Base-by-base conservation (phyloP, 495 filamentous ascomycete genomes). In the Terfezia claveryi region DNA sequence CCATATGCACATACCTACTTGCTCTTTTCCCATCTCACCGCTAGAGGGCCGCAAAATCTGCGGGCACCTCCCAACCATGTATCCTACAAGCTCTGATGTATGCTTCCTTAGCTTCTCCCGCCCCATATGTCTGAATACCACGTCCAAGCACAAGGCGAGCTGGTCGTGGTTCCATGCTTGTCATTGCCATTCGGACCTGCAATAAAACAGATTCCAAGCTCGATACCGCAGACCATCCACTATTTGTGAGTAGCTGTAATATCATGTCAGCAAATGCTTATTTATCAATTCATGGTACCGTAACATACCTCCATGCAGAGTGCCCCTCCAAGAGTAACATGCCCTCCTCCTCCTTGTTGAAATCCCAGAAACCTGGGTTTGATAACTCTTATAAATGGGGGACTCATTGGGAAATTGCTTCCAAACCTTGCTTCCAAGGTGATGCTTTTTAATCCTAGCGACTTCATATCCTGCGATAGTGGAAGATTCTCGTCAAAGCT, bases 341-440 rank as follows among this genome's bases (percentile, higher is more conserved):
- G 87, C 1, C 88, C 88, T 17, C 88, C 88, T 23, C 88, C 88
- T 10, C 87, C 85, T 6, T 69, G 46, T 49, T 66, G 62, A 64
- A 87, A 86, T 10, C 75, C 69, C 38, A 86, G 67, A 68, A 94
- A 92, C 8, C 81, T 79, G 0, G 88, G 88, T 11, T 82, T 76
- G 54, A 95, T 77, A 8, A 94, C 78, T 2, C 88, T 81, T 32
- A 94, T 74, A 60, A 94, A 93, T 0, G 88, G 88, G 4, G 88
- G 88, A 3, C 73, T 71, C 63, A 85, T 77, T 8, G 88, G 88
- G 59, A 77, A 94, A 36, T 80, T 69, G 8, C 74, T 66, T 9
- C 79, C 76, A 59, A 93, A 94, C 0, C 85, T 82, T 27, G 94
- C 68, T 65, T 95, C 88, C 10, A 92, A 66, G 0, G 93, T 77